Evolutionary conservation across 1,284 basidiomycete genomes (phyloP).

Genomic region (Boletus albobrunnescens): DNA sequence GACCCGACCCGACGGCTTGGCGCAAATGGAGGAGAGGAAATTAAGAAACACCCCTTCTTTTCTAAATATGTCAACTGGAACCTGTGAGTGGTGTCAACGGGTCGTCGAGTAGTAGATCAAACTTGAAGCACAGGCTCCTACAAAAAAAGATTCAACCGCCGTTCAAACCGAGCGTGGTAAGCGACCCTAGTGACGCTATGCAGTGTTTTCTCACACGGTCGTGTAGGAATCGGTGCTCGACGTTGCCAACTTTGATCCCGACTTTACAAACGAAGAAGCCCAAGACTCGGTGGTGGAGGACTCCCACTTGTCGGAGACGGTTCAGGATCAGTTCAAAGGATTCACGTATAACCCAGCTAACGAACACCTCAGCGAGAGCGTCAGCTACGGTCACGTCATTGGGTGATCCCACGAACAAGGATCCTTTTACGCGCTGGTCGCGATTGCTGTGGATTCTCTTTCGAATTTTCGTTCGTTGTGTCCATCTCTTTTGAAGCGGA

Average conservation of each 20-base stretch:
- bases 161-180: conserved; percentile 94
- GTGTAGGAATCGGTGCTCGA: conserved; percentile 73
- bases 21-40: conserved; percentile 91
- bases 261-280: conserved; percentile 90
- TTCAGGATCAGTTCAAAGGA: conserved; percentile 91
- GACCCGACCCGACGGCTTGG: conserved; percentile 86
- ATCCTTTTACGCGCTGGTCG: conserved; percentile 24
- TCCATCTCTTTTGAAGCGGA: neutral
- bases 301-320: conserved; percentile 87
- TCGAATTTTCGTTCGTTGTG: neutral
- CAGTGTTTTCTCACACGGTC: neutral
- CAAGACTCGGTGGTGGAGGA: conserved; percentile 93
- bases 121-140: conserved; percentile 52
- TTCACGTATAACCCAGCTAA: conserved; percentile 83
- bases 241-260: conserved; percentile 90
- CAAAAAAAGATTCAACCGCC: conserved; percentile 97
- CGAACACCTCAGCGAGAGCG: conserved; percentile 75
- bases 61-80: conserved; percentile 92
- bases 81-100: conserved; percentile 37
- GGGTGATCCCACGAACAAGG: conserved; percentile 16
- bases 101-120: conserved; percentile 5
- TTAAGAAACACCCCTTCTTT: conserved; percentile 96
- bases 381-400: conserved; percentile 48
- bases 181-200: conserved; percentile 27
- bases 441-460: conserved; percentile 8